Base-by-base conservation (phyloP, 1,284 basidiomycete species). In the Mycena sp. region DNA sequence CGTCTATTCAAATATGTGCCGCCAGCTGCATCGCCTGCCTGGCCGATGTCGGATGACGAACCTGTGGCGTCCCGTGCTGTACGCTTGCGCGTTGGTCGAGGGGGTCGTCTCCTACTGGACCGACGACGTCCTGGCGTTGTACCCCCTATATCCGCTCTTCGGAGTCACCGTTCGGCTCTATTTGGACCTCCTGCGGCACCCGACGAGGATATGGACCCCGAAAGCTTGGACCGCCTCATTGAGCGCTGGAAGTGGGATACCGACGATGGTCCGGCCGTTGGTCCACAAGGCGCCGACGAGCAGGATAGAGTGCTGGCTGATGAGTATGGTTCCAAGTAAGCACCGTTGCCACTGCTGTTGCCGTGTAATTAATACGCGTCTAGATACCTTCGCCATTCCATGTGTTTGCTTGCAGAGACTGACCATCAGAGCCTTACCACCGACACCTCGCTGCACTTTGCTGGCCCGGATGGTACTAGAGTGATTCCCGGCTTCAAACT, bases 81-180 rank as follows among this genome's bases (percentile, higher is more conserved):
- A 63, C 91, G 95, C 61, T 72, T 92, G 51, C 89, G 95, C 11
- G 75, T 85, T 61, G 95, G 94, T 7, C 91, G 95, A 64, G 93
- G 92, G 45, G 95, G 96, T 4, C 85, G 93, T 29, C 75, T 90
- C n/a, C 80, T 88, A 65, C 71, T 98, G 7, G 96, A 98, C 76
- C 86, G 95, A 46, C 86, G 90, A 14, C 77, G 81, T 54, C 67
- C 29, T 56, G 67, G 16, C 71, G 72, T 9, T 74, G 74, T 7
- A 65, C 71, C 17, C 61, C 74, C 41, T 72, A 79, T 65, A 68
- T 64, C 58, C 46, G 68, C 35, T 71, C 65, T 32, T 63, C 69
- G 46, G 21, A 21, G 30, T 12, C 49, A 50, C 17, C 61, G 67
- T 41, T 59, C 52, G 26, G 21, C 52, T n/a, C 41, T 63, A n/a